Base-by-base conservation (phyloP, 129 eudicot species). In the Ambrosia artemisiifolia region DNA sequence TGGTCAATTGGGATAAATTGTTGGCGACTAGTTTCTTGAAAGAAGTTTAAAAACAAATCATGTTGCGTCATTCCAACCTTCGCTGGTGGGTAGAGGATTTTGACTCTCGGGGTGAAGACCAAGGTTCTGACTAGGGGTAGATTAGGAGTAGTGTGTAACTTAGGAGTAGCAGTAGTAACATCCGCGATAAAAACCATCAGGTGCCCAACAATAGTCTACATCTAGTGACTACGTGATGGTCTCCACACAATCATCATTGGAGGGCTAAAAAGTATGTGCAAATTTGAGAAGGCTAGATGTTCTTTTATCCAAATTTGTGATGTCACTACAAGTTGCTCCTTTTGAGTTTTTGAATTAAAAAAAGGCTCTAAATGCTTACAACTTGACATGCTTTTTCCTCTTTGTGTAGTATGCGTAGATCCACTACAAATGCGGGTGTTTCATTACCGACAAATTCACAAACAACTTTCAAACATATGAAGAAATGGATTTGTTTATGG, bases 341-440 rank as follows among this genome's bases (percentile, higher is more conserved):
- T 13, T 62, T 28, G 67, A 13, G 24, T 62, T 24, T 16, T 5
- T 10, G 4, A 43, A 28, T 46, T 65, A 19, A 24, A 24, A 24
- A 24, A 24, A 36, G 70, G 51, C 28, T 65, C 16, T 65, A 17
- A 65, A 43, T 20, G 34, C 5, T 12, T 65, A 43, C 70, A 65
- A 43, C 70, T 20, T 19, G 70, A 11, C 49, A 44, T 35, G 20
- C 70, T 43, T 65, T 65, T 43, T 40, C 51, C 9, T 17, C 17
- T 34, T 62, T 62, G 67, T 62, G 67, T 19, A 40, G 33, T 65
- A 65, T 65, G 36, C 12, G 54, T 65, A 24, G 70, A 43, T 65
- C 70, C 70, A 65, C 55, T 65, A 65, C 42, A 14, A 1, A 35
- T 11, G 10, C 13, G 1, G 1, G 34, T 40, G 51, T 14, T 20